These are phyloP conservation scores for Myotisia sp. DNA, from an alignment of 2,329 filamentous ascomycete genomes.

Conservation along the genomic window DNA sequence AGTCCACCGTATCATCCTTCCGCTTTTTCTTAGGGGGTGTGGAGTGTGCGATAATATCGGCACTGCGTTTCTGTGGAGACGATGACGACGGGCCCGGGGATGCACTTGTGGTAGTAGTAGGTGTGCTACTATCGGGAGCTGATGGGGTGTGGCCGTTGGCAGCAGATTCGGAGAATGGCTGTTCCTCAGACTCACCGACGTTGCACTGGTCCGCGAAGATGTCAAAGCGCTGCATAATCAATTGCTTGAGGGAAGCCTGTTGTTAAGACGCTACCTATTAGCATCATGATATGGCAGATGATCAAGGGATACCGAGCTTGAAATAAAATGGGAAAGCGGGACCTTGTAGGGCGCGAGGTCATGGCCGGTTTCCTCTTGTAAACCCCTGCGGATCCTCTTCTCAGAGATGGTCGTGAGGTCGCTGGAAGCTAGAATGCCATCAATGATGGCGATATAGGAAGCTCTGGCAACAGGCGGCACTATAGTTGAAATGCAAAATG, in stretches of 20 bases:
- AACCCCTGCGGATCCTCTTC: slow-evolving; percentile 49
- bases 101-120: slow-evolving; percentile 18
- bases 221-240: slow-evolving; percentile 64
- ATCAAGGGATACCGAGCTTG: not conserved
- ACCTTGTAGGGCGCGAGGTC: slow-evolving; percentile 52
- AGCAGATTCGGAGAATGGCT: slow-evolving; percentile 14
- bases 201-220: slow-evolving; percentile 40
- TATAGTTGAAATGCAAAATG: slow-evolving; percentile 18
- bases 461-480: slow-evolving; percentile 37
- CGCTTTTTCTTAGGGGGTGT: slow-evolving; percentile 50
- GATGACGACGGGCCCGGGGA: slow-evolving; percentile 23
- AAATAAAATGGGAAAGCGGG: slow-evolving; percentile 9
- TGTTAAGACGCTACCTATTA: not conserved
- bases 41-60: slow-evolving; percentile 23
- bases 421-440: slow-evolving; percentile 45
- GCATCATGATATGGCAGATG: not conserved
- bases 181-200: slow-evolving; percentile 8
- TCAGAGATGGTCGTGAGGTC: slow-evolving; percentile 52
- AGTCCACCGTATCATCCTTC: slow-evolving; percentile 51
- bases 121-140: slow-evolving; percentile 13
- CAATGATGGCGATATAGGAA: slow-evolving; percentile 45
- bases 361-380: slow-evolving; percentile 46
- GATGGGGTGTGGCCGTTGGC: slow-evolving; percentile 24
- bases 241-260: slow-evolving; percentile 53
- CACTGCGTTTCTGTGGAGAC: slow-evolving; percentile 28